Evolutionary conservation across 2,329 filamentous ascomycete species (phyloP).

Genomic region (Penicillium glabrum): DNA sequence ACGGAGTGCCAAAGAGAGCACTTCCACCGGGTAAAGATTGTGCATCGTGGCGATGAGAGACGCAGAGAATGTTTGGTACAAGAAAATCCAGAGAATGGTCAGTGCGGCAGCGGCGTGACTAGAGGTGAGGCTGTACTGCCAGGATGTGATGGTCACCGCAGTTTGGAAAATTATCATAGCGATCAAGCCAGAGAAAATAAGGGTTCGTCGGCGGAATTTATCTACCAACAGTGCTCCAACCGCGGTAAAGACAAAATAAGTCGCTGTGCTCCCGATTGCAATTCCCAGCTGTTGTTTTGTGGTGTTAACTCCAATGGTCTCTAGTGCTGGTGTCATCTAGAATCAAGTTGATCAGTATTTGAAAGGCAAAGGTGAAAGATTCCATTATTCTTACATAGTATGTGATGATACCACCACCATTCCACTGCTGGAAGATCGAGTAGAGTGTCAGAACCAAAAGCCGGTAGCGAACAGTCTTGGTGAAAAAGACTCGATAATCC

Average conservation of each 20-base stretch:
- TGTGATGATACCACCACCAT: conserved; percentile 48
- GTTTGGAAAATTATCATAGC: conserved; percentile 48
- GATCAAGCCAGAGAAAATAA: conserved; percentile 47
- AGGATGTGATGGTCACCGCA: conserved; percentile 49
- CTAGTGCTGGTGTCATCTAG: conserved; percentile 38
- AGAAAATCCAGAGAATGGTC: conserved; percentile 50
- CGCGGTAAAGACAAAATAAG: conserved; percentile 49
- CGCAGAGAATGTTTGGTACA: conserved; percentile 50
- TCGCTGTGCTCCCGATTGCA: conserved; percentile 45
- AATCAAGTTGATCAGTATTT: neutral
- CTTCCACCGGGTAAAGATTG: conserved; percentile 49
- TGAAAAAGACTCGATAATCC: conserved; percentile 51
- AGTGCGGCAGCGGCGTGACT: conserved; percentile 39
- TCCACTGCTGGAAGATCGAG: conserved; percentile 50
- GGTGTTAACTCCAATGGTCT: conserved; percentile 44
- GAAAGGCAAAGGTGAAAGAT: neutral
- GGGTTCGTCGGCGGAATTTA: conserved; percentile 42
- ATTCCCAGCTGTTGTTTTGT: conserved; percentile 44
- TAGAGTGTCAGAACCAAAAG: conserved; percentile 48
- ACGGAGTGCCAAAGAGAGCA: conserved; percentile 45
- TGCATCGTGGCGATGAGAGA: conserved; percentile 51
- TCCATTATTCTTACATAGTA: conserved; percentile 35
- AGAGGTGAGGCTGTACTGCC: conserved; percentile 41
- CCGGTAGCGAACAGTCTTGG: conserved; percentile 44
- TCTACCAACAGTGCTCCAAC: conserved; percentile 47